Evolutionary conservation across 768 basidiomycete species (phyloP).

Genomic region (Phaffia tasmanica): DNA sequence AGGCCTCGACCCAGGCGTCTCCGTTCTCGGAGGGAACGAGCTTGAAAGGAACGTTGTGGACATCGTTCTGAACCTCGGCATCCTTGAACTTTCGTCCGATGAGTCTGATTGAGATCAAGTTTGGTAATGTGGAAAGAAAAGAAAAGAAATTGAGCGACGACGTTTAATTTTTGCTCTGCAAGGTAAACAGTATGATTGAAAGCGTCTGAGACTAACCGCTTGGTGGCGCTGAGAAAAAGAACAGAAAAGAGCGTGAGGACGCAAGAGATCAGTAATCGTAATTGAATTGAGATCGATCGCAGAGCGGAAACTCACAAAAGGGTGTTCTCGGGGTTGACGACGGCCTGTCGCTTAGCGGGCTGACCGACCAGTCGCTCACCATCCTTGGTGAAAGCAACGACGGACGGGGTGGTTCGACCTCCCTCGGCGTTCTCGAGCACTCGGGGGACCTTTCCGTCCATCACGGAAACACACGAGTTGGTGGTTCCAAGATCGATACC

Average conservation of each 20-base stretch:
- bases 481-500: slow-evolving; percentile 90
- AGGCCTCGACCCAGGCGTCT: slow-evolving; percentile 61
- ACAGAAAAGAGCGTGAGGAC: slow-evolving; percentile 28
- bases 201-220: slow-evolving; percentile 8
- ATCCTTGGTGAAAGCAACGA: slow-evolving; percentile 97
- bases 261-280: slow-evolving; percentile 19
- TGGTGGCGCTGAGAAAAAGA: slow-evolving; percentile 10
- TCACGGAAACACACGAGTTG: slow-evolving; percentile 62
- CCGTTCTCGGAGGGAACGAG: slow-evolving; percentile 49
- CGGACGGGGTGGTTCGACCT: slow-evolving; percentile 93
- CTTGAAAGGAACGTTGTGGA: slow-evolving; percentile 49
- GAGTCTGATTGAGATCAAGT: slow-evolving; percentile 29
- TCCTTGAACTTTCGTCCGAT: slow-evolving; percentile 90
- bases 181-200: too few species aligned
- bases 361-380: slow-evolving; percentile 92
- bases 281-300: background rate
- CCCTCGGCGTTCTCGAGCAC: slow-evolving; percentile 98
- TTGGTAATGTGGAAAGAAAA: background rate
- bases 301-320: slow-evolving; percentile 81
- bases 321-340: slow-evolving; percentile 89
- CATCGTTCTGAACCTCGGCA: slow-evolving; percentile 84
- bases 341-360: slow-evolving; percentile 92
- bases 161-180: too few species aligned
- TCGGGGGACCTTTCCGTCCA: slow-evolving; percentile 89
- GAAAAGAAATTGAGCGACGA: background rate